Evolutionary conservation across 352 stramenopile species (phyloP).

Genomic region (Globisporangium yorkense): DNA sequence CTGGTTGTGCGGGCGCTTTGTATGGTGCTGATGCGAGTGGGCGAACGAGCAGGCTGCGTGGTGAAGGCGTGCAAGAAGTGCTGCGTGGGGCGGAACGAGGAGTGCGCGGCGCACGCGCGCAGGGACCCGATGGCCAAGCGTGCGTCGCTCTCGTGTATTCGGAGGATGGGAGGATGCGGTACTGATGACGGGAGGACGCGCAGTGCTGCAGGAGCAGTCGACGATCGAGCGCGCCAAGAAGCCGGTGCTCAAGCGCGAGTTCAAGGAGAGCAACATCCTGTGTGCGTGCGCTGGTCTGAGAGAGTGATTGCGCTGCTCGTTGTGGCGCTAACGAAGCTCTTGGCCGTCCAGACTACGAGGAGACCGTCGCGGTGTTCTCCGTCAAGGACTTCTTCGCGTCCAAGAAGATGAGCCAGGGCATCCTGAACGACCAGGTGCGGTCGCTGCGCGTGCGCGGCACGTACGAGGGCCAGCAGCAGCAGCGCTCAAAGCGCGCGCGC

Average conservation of each 20-base stretch:
- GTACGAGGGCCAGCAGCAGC: constrained; percentile 17
- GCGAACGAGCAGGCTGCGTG: constrained; percentile 24
- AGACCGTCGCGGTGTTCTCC: constrained; percentile 78
- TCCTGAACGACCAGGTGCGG: constrained; percentile 73
- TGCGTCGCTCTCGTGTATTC: constrained; percentile 2
- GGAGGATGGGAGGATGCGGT: not conserved
- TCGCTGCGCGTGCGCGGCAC: constrained; percentile 46
- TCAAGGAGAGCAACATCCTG: constrained; percentile 66
- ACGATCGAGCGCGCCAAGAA: constrained; percentile 21
- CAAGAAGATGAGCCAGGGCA: constrained; percentile 63
- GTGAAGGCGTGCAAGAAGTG: constrained; percentile 68
- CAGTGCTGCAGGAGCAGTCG: constrained; percentile 6
- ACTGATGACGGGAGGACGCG: not conserved
- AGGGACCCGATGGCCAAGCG: constrained; percentile 17
- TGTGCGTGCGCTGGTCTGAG: constrained; percentile 30
- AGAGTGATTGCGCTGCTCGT: not conserved
- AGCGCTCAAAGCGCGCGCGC: constrained; percentile 21
- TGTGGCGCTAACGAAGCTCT: not conserved
- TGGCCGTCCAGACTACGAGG: constrained; percentile 46
- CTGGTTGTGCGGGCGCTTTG: not conserved
- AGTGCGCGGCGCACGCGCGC: constrained; percentile 39
- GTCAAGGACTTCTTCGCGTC: constrained; percentile 62
- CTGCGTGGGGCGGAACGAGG: constrained; percentile 33
- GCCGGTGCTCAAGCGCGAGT: constrained; percentile 72
- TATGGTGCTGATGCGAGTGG: not conserved